phyloP scores from a whole-genome alignment of 768 basidiomycete species.

The Kwoniella europaea region DNA sequence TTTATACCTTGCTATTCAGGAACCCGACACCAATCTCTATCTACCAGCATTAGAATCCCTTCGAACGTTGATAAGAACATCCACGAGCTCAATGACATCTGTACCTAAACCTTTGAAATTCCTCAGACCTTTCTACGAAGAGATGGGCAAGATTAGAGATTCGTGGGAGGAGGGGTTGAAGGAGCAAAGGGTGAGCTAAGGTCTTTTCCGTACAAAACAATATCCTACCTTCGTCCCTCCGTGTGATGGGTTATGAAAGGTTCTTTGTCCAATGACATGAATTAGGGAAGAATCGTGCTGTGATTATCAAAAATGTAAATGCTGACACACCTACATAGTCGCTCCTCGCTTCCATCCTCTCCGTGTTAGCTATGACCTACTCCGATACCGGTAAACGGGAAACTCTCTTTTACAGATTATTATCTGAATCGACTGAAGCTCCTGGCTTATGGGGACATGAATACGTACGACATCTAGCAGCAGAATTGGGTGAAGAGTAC shows the following conservation, averaged over 20 bases:
- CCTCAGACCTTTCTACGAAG: conserved; percentile 89
- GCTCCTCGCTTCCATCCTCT: conserved; percentile 94
- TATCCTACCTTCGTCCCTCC: too few relatives aligned
- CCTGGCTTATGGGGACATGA: conserved; percentile 99
- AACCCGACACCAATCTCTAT: conserved; percentile 82
- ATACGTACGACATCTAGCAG: conserved; percentile 94
- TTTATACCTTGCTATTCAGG: conserved; percentile 59
- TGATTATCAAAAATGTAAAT: too few relatives aligned
- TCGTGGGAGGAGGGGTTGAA: conserved; percentile 71
- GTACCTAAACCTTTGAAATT: conserved; percentile 99
- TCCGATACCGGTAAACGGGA: conserved; percentile 96
- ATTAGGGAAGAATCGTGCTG: too few relatives aligned
- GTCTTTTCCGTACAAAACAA: too few relatives aligned
- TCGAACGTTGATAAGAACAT: conserved; percentile 89
- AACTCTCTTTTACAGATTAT: conserved; percentile 88
- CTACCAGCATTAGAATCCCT: conserved; percentile 90
- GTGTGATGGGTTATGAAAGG: too few relatives aligned
- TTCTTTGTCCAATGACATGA: too few relatives aligned
- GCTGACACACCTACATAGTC: conserved; percentile 63
- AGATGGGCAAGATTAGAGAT: conserved; percentile 79
- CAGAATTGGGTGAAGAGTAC: conserved; percentile 95
- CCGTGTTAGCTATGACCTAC: conserved; percentile 99
- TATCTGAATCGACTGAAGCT: conserved; percentile 70
- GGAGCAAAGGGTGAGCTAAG: conserved; percentile 49
- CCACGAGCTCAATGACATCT: conserved; percentile 98